Percentiles rank a stretch among this genome's conserved stretches.
These are phyloP conservation scores for Aspergillus fischeri DNA, from an alignment of 2,329 filamentous ascomycete genomes.

Conservation along the genomic window DNA sequence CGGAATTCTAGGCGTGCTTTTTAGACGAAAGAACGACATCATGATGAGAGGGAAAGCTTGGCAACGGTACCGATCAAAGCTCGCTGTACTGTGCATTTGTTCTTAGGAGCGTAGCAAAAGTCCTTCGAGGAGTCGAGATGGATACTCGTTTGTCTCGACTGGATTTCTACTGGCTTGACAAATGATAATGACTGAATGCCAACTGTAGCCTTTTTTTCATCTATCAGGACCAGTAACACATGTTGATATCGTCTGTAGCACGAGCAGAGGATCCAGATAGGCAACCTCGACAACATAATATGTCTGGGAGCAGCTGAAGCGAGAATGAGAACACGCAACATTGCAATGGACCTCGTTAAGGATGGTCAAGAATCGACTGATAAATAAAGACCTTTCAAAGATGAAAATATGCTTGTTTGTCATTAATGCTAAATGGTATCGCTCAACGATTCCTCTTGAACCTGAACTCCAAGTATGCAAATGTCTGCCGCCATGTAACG, in stretches of 20 bases:
- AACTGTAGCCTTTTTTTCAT: neutral
- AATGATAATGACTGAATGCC: neutral
- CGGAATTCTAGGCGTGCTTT: conserved; percentile 23
- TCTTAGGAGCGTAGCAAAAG: neutral
- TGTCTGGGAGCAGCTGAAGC: neutral
- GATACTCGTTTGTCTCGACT: neutral
- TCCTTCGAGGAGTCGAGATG: neutral
- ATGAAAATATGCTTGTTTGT: neutral
- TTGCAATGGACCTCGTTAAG: neutral
- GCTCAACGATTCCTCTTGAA: conserved; percentile 1
- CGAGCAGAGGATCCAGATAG: too few relatives aligned
- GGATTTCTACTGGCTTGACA: neutral
- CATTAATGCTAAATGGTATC: neutral
- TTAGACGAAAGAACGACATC: neutral
- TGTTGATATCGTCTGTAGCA: too few relatives aligned
- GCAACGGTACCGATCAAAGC: neutral
- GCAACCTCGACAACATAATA: neutral
- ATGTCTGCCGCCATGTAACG: neutral
- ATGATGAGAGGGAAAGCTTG: neutral
- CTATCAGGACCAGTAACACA: neutral
- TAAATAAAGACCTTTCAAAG: neutral
- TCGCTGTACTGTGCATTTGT: neutral
- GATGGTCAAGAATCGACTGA: neutral
- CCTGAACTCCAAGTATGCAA: conserved; percentile 12
- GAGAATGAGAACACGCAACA: too few relatives aligned